Percentiles rank a stretch among this genome's conserved stretches.
Conservation (phyloP, 1,284 basidiomycete genomes). For the Rugiboletus extremiorientalis region DNA sequence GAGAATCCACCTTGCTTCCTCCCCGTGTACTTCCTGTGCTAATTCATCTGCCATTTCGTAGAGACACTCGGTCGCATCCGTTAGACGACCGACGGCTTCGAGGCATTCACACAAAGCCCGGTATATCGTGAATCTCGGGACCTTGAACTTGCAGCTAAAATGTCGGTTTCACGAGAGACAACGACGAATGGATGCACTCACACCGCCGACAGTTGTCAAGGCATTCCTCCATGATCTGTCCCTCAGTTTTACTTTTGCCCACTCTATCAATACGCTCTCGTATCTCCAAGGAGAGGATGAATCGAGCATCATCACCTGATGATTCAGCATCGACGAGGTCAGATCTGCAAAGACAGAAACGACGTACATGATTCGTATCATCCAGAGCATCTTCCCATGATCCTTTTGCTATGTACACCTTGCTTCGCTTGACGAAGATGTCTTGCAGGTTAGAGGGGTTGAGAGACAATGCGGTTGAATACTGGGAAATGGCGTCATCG, state of each 20-base stretch:
- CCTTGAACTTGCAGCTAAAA: neutral
- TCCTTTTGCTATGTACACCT: no score
- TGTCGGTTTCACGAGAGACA: neutral
- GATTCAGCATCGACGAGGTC: neutral
- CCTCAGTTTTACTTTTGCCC: neutral
- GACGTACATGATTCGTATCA: no score
- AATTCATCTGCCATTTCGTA: neutral
- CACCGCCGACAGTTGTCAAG: conserved; percentile 35
- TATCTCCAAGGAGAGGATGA: conserved; percentile 27
- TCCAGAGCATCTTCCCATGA: no score
- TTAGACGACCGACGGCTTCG: no score
- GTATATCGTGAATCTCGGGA: neutral
- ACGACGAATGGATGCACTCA: neutral
- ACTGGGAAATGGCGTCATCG: neutral
- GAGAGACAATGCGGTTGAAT: neutral
- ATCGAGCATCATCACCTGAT: neutral
- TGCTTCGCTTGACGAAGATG: neutral
- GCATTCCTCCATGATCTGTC: conserved; percentile 1
- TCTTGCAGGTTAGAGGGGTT: neutral
- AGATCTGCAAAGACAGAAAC: neutral
- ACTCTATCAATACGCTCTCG: conserved; percentile 39
- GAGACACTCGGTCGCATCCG: neutral
- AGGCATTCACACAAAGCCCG: neutral
- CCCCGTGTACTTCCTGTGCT: neutral
- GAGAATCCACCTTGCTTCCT: neutral